phyloP scores from a whole-genome alignment of 2,329 filamentous ascomycete genomes.

The Pyrenophora seminiperda region DNA sequence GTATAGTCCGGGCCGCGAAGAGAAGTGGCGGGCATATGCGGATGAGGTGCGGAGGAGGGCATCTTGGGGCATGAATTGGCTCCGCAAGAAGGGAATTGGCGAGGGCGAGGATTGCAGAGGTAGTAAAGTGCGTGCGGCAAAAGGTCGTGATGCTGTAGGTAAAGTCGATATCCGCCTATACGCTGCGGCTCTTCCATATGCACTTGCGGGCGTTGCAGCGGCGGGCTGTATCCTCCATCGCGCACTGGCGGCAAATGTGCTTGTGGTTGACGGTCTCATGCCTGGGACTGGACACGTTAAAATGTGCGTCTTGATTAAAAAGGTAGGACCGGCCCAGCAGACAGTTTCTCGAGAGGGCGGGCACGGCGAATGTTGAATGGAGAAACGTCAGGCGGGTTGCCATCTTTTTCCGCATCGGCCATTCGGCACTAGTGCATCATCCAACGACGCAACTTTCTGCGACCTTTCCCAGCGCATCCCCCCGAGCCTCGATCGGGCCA shows the following conservation, averaged over 20 bases:
- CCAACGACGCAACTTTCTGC: conserved; percentile 31
- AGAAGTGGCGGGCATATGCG: conserved; percentile 53
- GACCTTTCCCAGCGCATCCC: conserved; percentile 18
- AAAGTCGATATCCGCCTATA: conserved; percentile 54
- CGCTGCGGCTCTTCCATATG: conserved; percentile 54
- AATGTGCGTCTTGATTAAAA: conserved; percentile 2
- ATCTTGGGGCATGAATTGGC: conserved; percentile 50
- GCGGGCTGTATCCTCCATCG: conserved; percentile 47
- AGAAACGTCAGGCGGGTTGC: conserved; percentile 26
- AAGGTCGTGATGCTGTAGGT: conserved; percentile 24
- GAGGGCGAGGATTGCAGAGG: conserved; percentile 20
- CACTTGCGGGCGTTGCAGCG: conserved; percentile 45
- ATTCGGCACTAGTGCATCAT: conserved; percentile 15
- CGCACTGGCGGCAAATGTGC: conserved; percentile 50
- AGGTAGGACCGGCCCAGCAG: conserved; percentile 19
- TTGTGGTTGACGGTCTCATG: conserved; percentile 53
- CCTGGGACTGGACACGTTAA: conserved; percentile 20
- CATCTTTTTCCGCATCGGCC: conserved; percentile 34
- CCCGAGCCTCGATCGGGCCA: conserved; percentile 22
- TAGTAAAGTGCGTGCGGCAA: conserved; percentile 30
- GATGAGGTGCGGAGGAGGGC: conserved; percentile 50
- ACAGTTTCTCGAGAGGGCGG: conserved; percentile 13
- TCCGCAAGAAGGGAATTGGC: conserved; percentile 46
- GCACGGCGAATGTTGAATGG: conserved; percentile 32
- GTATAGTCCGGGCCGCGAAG: conserved; percentile 44